Evolutionary conservation across 2,329 filamentous ascomycete genomes (phyloP).

Genomic region (Ceratocystis ficicola): DNA sequence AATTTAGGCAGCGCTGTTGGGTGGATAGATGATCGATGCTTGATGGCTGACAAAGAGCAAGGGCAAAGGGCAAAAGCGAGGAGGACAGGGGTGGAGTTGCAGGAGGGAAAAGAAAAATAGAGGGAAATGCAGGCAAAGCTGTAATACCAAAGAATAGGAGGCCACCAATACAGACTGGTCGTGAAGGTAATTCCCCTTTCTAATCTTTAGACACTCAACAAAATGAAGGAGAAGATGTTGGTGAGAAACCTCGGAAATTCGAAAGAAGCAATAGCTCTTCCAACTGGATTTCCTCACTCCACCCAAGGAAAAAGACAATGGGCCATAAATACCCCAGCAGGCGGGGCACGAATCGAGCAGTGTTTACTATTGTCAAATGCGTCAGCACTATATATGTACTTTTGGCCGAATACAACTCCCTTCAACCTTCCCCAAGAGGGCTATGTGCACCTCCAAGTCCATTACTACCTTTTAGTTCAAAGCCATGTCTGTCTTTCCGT

Average conservation of each 20-base stretch:
- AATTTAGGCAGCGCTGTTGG: background rate
- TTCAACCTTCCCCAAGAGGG: background rate
- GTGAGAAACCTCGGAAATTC: background rate
- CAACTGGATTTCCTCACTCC: background rate
- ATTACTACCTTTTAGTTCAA: background rate
- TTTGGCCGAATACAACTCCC: background rate
- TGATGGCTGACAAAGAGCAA: background rate
- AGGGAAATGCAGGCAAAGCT: background rate
- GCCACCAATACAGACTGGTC: background rate
- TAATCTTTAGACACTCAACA: background rate
- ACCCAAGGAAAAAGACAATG: background rate
- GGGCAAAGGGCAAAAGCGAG: background rate
- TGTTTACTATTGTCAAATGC: background rate
- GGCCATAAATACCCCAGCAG: background rate
- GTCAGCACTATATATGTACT: background rate
- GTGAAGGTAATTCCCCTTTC: background rate
- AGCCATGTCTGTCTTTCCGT: background rate
- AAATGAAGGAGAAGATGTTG: background rate
- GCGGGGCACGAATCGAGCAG: background rate
- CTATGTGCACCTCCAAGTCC: background rate
- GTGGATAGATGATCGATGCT: background rate
- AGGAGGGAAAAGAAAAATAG: background rate
- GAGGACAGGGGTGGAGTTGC: background rate
- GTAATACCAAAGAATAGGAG: background rate
- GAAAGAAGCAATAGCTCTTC: background rate